A percentile compares a stretch with the other conserved stretches of the same genome.
Evolutionary conservation across 352 stramenopile species (phyloP).

Genomic region (Globisporangium cederbergense): DNA sequence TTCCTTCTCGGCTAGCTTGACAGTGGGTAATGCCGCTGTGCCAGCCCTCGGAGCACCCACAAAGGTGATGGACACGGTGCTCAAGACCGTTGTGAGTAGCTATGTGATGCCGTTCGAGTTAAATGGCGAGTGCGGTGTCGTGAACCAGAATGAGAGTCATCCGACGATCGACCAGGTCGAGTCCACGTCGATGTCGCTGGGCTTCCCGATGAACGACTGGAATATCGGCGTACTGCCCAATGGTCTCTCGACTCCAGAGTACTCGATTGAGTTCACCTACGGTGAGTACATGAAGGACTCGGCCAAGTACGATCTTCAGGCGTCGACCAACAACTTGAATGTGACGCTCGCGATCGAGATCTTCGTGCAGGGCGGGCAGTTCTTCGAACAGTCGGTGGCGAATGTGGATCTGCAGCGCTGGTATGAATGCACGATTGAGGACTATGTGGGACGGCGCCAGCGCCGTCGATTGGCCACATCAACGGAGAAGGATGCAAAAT

Average conservation of each 20-base stretch:
- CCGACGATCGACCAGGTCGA: conserved; percentile 17
- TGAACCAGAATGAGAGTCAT: conserved; percentile 1
- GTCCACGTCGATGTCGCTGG: conserved; percentile 14
- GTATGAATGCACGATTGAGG: conserved; percentile 11
- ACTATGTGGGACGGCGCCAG: not conserved
- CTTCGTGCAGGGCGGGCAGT: conserved; percentile 12
- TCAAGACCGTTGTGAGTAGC: conserved; percentile 20
- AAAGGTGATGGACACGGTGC: conserved; percentile 16
- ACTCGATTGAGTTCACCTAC: conserved; percentile 17
- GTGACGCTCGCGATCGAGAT: conserved; percentile 17
- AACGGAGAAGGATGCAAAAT: not conserved
- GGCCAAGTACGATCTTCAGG: conserved; percentile 8
- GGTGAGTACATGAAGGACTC: conserved; percentile 13
- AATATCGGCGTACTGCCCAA: conserved; percentile 13
- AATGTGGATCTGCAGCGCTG: conserved; percentile 13
- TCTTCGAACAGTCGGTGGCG: conserved; percentile 17
- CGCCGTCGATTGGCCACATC: not conserved
- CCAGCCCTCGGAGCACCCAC: not conserved
- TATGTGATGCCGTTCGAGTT: conserved; percentile 19
- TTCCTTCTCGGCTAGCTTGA: not conserved
- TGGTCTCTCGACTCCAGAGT: not conserved
- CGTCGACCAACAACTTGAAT: conserved; percentile 4
- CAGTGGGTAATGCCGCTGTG: not conserved
- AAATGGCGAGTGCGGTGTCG: conserved; percentile 8
- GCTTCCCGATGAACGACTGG: conserved; percentile 24